These are phyloP conservation scores for Flaveria sonorensis DNA, from an alignment of 129 eudicot species.

Conservation along the genomic window DNA sequence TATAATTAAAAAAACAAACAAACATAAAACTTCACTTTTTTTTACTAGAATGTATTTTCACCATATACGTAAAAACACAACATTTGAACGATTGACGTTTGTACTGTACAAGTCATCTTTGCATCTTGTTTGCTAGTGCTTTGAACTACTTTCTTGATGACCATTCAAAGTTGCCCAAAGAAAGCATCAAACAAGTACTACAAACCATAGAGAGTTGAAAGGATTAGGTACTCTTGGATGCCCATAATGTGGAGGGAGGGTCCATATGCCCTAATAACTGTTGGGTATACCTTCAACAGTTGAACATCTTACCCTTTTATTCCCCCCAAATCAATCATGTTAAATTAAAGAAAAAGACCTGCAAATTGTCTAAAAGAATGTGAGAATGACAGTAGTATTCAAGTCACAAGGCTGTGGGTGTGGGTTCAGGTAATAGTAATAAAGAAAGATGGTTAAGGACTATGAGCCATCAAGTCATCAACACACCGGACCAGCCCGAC, in stretches of 20 bases:
- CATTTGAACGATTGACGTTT: constrained; percentile 3
- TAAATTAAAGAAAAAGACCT: constrained; percentile 26
- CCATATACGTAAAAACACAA: not conserved
- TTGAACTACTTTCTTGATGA: constrained; percentile 38
- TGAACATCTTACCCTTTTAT: constrained; percentile 26
- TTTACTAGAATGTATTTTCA: too few species aligned
- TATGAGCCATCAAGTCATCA: constrained; percentile 18
- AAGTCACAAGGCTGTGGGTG: constrained; percentile 32
- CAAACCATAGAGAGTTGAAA: constrained; percentile 12
- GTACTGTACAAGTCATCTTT: constrained; percentile 29
- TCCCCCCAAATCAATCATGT: constrained; percentile 28
- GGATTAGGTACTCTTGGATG: constrained; percentile 22
- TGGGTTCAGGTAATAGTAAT: constrained; percentile 25
- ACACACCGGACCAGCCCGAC: constrained; percentile 33
- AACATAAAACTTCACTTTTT: too few species aligned
- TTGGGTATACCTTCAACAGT: constrained; percentile 13
- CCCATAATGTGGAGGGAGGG: constrained; percentile 28
- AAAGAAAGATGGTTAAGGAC: constrained; percentile 27
- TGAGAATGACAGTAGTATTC: constrained; percentile 33
- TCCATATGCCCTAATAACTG: not conserved
- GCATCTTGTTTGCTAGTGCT: constrained; percentile 33
- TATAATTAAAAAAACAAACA: too few species aligned
- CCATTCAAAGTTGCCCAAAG: constrained; percentile 32
- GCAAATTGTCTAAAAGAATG: constrained; percentile 30
- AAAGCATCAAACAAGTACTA: constrained; percentile 34